These are phyloP conservation scores for Beauveria bassiana DNA, from an alignment of 2,329 filamentous ascomycete species.

Conservation along the genomic window DNA sequence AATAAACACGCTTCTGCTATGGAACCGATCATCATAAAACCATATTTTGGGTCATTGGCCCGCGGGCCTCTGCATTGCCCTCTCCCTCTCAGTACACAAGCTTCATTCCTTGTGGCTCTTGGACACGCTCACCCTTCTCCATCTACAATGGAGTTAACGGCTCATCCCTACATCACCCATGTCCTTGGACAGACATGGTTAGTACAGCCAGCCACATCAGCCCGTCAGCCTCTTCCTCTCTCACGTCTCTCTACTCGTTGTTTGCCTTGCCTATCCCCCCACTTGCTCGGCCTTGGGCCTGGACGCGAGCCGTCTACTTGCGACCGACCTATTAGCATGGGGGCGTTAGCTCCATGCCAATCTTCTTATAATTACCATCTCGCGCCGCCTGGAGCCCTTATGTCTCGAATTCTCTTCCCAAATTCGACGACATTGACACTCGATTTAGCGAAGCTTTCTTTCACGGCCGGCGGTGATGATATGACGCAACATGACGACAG, in stretches of 20 bases:
- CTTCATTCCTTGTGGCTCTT: too few species aligned
- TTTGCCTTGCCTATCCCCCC: neutral
- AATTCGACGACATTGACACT: neutral
- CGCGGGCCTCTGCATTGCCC: too few species aligned
- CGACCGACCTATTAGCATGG: neutral
- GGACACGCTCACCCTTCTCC: too few species aligned
- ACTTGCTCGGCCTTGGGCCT: neutral
- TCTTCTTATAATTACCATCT: neutral
- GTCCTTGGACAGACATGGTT: too few species aligned
- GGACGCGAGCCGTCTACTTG: conserved; percentile 1
- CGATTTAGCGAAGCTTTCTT: neutral
- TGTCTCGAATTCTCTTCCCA: neutral
- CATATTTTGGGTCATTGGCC: too few species aligned
- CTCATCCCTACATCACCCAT: too few species aligned
- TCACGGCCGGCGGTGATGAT: neutral
- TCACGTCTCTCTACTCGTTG: neutral
- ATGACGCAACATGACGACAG: neutral
- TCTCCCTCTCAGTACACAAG: too few species aligned
- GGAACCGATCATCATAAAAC: too few species aligned
- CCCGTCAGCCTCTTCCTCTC: too few species aligned
- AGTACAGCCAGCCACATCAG: too few species aligned
- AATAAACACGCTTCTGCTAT: too few species aligned
- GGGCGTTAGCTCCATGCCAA: neutral
- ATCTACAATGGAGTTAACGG: too few species aligned
- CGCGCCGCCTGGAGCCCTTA: neutral